Conservation (phyloP, 208 protist genomes). For the Trypanosoma brucei region DNA sequence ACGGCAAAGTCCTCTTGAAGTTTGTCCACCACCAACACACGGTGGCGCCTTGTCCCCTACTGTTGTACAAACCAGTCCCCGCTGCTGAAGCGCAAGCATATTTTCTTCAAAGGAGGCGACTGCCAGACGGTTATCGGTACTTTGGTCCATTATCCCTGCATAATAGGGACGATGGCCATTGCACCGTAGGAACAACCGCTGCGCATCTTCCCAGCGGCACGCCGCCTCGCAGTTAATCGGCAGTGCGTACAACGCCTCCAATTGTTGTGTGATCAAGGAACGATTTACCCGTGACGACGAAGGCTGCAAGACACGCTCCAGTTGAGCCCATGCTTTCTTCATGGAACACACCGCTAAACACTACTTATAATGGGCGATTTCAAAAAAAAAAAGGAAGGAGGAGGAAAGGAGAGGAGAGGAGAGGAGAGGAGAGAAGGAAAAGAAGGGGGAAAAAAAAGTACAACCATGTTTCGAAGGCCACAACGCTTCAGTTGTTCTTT, state of each 20-base stretch:
- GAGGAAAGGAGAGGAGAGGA: neutral
- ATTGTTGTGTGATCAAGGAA: neutral
- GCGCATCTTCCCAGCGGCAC: constrained; percentile 12
- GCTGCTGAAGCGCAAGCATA: constrained; percentile 4
- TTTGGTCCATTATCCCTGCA: neutral
- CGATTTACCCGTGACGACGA: neutral
- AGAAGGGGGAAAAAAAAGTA: constrained; percentile 1
- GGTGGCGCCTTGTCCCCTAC: neutral
- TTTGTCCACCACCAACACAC: neutral
- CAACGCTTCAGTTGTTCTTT: neutral
- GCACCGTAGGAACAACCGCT: constrained; percentile 11
- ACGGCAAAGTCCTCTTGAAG: neutral
- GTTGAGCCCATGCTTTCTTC: neutral
- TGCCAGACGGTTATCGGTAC: neutral
- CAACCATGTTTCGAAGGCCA: neutral
- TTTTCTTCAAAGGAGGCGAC: constrained; percentile 9
- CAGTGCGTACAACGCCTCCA: constrained; percentile 12
- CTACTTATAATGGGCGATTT: neutral
- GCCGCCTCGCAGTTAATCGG: neutral
- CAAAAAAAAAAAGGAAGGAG: constrained; percentile 11
- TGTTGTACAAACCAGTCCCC: constrained; percentile 13
- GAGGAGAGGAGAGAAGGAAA: constrained; percentile 14
- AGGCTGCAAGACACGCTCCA: constrained; percentile 3
- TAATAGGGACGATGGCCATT: neutral
- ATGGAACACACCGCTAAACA: neutral